Conservation (phyloP, 2,329 filamentous ascomycete genomes). For the Didymella pomorum region DNA sequence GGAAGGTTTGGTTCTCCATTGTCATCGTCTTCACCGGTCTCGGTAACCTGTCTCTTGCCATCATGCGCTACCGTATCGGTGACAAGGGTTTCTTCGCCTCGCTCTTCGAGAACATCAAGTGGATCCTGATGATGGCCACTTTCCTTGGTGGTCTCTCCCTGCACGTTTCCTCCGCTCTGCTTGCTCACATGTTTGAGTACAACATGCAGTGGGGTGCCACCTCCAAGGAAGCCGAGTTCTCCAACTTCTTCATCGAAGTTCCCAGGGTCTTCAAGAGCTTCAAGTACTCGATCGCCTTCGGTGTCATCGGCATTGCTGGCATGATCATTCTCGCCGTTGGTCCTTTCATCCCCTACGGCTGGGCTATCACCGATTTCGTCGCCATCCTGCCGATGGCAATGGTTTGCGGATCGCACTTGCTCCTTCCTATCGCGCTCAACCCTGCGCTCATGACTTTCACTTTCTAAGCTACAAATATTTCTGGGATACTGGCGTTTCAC, state of each 20-base stretch:
- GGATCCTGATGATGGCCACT: slow-evolving; percentile 72
- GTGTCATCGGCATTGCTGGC: slow-evolving; percentile 64
- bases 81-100: slow-evolving; percentile 60
- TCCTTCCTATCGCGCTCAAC: slow-evolving; percentile 75
- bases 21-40: slow-evolving; percentile 69
- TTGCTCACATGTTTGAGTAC: slow-evolving; percentile 84
- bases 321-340: slow-evolving; percentile 72
- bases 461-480: slow-evolving; percentile 59
- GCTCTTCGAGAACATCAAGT: slow-evolving; percentile 66
- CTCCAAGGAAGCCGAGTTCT: slow-evolving; percentile 80
- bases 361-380: slow-evolving; percentile 59
- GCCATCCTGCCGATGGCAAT: slow-evolving; percentile 80
- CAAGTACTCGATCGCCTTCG: slow-evolving; percentile 74
- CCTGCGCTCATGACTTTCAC: slow-evolving; percentile 80
- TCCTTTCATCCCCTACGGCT: slow-evolving; percentile 69
- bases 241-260: slow-evolving; percentile 85
- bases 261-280: slow-evolving; percentile 81
- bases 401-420: slow-evolving; percentile 72
- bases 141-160: slow-evolving; percentile 82
- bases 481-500: slow-evolving; percentile 3
- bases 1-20: slow-evolving; percentile 62
- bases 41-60: slow-evolving; percentile 66
- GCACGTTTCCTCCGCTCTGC: slow-evolving; percentile 78
- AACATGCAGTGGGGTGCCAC: slow-evolving; percentile 87
- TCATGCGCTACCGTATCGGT: slow-evolving; percentile 67